Conservation (phyloP, 140 eudicot species). For the Senecio squalidus region DNA sequence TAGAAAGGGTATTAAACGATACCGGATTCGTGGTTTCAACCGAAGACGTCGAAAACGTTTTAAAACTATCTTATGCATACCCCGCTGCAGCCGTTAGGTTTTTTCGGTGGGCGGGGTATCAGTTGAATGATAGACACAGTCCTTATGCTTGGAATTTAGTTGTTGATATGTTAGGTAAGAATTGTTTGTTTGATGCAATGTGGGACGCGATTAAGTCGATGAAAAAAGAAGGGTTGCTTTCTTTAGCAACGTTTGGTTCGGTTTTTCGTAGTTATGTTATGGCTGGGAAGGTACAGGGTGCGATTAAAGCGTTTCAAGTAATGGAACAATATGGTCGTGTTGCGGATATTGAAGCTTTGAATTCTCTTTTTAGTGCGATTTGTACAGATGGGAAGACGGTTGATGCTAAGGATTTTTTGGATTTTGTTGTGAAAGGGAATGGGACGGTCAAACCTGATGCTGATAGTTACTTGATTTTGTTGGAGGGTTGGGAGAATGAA, state of each 20-base stretch:
- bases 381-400: constrained; percentile 61
- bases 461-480: constrained; percentile 67
- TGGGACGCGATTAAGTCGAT: constrained; percentile 80
- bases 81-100: constrained; percentile 69
- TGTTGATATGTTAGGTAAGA: constrained; percentile 76
- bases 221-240: constrained; percentile 51
- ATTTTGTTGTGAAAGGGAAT: constrained; percentile 27
- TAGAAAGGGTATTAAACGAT: constrained; percentile 55
- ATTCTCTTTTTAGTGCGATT: constrained; percentile 63
- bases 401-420: constrained; percentile 47
- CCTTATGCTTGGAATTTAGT: constrained; percentile 77
- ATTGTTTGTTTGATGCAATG: constrained; percentile 70
- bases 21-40: constrained; percentile 43
- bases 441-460: constrained; percentile 52
- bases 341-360: constrained; percentile 54
- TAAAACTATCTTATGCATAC: constrained; percentile 51
- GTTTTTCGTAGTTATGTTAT: constrained; percentile 72
- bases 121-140: constrained; percentile 46
- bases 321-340: constrained; percentile 58
- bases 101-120: constrained; percentile 73
- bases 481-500: constrained; percentile 86
- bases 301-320: constrained; percentile 46
- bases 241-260: constrained; percentile 69
- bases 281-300: constrained; percentile 50
- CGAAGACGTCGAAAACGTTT: constrained; percentile 61